Evolutionary conservation across 768 basidiomycete species (phyloP), one percentile per base, ranked within the genome.

Genomic region (Hygrophorus pudorinus): DNA sequence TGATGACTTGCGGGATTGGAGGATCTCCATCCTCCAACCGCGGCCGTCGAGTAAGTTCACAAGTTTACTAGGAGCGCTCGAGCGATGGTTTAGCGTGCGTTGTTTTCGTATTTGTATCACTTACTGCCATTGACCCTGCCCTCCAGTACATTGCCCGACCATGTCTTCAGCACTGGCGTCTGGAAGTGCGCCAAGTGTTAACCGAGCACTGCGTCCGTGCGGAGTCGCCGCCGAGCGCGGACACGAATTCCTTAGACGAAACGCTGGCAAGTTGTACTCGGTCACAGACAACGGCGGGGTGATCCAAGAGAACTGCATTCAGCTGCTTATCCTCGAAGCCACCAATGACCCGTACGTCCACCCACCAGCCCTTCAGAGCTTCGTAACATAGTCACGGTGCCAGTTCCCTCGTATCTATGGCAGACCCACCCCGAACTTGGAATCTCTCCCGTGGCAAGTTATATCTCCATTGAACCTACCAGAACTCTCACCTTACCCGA

Each of bases 321-420:
- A 79, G 49, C 65, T 81, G 5, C 60, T 81, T 5, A 74, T 79
- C 32, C 57, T 76, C 11, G 78, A 81, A 44, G 61, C 65, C 1
- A 78, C 75, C 1, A 51, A 57, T 7, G 63, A 78, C 51, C 55
- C 49, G 74, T 73, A 47, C 41, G 63, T 50, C 41, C n/a, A 24
- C 37, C 36, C 13, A 13, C 17, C 12, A 44, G 7, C 28, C 12
- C 14, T 12, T 14, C 38, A 24, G 18, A 16, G 17, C n/a, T 7
- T 16, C 17, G 4, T 42, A 11, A 24, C 24, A 24, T 24, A 7
- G 24, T 7, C 24, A 24, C 7, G 24, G 24, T 24, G 24, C 24
- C 44, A 77, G 75, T 34, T 55, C 56, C 14, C 62, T 77, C n/a
- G 68, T 76, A 27, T 57, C 64, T 34, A 54, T 69, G n/a, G 58